Percentiles rank a stretch among this genome's conserved stretches.
phyloP scores from a whole-genome alignment of 2,329 filamentous ascomycete species.

The Arthrobotrys megalospora region DNA sequence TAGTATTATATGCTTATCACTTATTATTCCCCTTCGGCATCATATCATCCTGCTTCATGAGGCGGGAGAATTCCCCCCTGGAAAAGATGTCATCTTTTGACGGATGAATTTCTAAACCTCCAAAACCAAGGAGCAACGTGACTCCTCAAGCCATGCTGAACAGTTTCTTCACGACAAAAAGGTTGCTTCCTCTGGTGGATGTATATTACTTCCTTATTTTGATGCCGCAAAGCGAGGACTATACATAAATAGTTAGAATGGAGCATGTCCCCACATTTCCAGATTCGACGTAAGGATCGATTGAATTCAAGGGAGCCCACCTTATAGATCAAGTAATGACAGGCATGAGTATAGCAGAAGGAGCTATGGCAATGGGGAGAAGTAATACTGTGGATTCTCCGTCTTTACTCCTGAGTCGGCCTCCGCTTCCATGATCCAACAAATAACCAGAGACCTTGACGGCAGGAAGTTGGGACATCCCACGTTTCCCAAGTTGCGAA shows the following conservation, averaged over 20 bases:
- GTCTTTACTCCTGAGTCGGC: constrained; percentile 13
- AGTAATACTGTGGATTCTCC: constrained; percentile 25
- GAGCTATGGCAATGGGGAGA: constrained; percentile 23
- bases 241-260: constrained; percentile 35
- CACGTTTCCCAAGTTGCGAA: constrained; percentile 59
- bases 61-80: constrained; percentile 22
- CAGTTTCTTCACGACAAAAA: constrained; percentile 4
- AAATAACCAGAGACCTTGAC: constrained; percentile 29
- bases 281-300: constrained; percentile 40
- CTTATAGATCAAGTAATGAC: constrained; percentile 46
- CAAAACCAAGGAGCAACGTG: constrained; percentile 25
- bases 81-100: constrained; percentile 40
- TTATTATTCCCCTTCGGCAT: constrained; percentile 15
- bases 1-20: constrained; percentile 45
- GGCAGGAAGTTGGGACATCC: constrained; percentile 55
- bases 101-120: constrained; percentile 21
- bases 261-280: constrained; percentile 41
- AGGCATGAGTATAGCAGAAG: constrained; percentile 23
- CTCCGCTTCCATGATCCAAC: constrained; percentile 11
- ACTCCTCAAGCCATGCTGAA: constrained; percentile 7
- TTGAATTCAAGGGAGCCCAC: constrained; percentile 23
- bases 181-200: constrained; percentile 12
- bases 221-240: constrained; percentile 38
- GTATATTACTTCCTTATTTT: constrained; percentile 44
- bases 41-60: constrained; percentile 18